These are phyloP conservation scores for Cercophora samala DNA, from an alignment of 495 filamentous ascomycete species.

Conservation along the genomic window DNA sequence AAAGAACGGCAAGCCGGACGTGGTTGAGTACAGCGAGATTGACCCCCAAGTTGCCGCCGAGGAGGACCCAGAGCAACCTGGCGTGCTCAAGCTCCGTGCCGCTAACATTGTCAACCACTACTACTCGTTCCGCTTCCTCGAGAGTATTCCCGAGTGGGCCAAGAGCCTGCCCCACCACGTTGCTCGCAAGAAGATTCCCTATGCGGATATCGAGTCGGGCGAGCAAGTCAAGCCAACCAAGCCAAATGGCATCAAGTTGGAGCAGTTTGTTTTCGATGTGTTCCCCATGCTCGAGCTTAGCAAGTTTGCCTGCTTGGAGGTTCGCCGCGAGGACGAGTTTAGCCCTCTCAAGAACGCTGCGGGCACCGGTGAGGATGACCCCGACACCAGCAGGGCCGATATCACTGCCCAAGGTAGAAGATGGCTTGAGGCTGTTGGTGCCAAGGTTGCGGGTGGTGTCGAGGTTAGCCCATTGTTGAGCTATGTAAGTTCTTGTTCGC, in stretches of 20 bases:
- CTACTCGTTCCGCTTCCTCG: conserved; percentile 92
- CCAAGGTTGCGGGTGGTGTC: conserved; percentile 73
- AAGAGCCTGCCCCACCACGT: conserved; percentile 91
- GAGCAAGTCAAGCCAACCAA: conserved; percentile 82
- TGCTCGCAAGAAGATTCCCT: conserved; percentile 96
- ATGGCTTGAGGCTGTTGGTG: conserved; percentile 79
- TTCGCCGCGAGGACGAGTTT: conserved; percentile 96
- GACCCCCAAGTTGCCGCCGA: conserved; percentile 82
- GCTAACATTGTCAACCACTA: conserved; percentile 99
- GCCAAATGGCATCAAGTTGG: conserved; percentile 97
- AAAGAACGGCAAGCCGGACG: conserved; percentile 94
- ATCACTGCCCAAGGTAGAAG: conserved; percentile 84
- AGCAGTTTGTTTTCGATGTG: conserved; percentile 99
- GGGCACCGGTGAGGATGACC: conserved; percentile 89
- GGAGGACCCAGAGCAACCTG: conserved; percentile 76
- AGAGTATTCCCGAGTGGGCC: conserved; percentile 81
- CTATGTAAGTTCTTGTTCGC: conserved; percentile 72
- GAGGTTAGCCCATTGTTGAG: conserved; percentile 92
- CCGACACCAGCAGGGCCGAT: conserved; percentile 83
- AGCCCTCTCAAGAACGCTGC: conserved; percentile 95
- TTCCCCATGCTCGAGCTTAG: conserved; percentile 85
- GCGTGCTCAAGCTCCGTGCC: conserved; percentile 89
- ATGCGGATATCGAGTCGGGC: conserved; percentile 69
- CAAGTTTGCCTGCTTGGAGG: conserved; percentile 93
- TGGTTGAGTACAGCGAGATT: conserved; percentile 99